These are phyloP conservation scores for Davidsoniella virescens DNA, from an alignment of 2,329 filamentous ascomycete genomes.

Conservation along the genomic window DNA sequence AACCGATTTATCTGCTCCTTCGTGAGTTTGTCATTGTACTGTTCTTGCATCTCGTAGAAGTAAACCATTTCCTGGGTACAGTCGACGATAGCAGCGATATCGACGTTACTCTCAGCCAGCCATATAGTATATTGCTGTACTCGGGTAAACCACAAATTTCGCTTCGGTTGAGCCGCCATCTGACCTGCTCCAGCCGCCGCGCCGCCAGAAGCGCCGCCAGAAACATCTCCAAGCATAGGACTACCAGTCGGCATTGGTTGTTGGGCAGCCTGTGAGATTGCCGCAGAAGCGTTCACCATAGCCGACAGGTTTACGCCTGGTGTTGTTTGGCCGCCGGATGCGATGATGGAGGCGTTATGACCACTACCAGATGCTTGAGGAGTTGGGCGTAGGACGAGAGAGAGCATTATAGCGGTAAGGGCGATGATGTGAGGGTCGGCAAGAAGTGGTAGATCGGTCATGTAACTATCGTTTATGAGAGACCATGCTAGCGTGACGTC, in stretches of 20 bases:
- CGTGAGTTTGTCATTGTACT: constrained; percentile 43
- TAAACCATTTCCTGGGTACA: constrained; percentile 84
- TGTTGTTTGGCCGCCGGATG: constrained; percentile 1
- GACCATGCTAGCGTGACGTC: constrained; percentile 64
- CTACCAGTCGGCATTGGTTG: background rate
- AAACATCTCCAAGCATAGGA: background rate
- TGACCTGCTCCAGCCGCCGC: background rate
- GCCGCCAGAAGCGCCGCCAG: constrained; percentile 12
- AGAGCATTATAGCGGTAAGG: constrained; percentile 70
- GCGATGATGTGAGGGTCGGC: constrained; percentile 77
- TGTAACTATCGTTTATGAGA: constrained; percentile 81
- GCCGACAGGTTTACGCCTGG: background rate
- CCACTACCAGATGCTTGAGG: background rate
- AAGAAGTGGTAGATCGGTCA: constrained; percentile 77
- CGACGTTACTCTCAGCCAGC: constrained; percentile 72
- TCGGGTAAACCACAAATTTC: constrained; percentile 19
- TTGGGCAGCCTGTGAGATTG: constrained; percentile 3
- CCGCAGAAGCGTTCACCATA: constrained; percentile 1
- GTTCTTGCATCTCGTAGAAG: constrained; percentile 57
- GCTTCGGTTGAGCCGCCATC: constrained; percentile 1
- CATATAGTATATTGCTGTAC: constrained; percentile 55
- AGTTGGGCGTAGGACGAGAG: constrained; percentile 60
- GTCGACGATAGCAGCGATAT: constrained; percentile 72
- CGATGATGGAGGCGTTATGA: constrained; percentile 13
- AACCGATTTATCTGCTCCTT: constrained; percentile 42